Evolutionary conservation across 2,329 filamentous ascomycete species (phyloP).

Genomic region (Hysterium pulicare): DNA sequence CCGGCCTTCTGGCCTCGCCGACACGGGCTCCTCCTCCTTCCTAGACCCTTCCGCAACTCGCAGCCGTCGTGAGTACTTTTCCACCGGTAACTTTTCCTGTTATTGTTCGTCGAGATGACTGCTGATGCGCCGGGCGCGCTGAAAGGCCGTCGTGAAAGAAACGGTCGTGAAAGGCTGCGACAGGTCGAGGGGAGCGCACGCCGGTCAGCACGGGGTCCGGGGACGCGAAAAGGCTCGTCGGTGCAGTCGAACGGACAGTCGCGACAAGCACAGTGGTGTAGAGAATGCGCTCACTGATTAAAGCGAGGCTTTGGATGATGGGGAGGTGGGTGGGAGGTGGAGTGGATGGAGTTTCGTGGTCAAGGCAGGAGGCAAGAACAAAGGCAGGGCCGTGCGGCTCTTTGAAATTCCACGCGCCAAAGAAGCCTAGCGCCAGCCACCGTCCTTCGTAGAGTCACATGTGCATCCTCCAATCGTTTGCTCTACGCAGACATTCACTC

Average conservation of each 20-base stretch:
- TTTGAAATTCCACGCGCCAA: not conserved
- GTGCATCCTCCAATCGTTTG: not conserved
- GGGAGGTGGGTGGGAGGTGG: slow-evolving; percentile 24
- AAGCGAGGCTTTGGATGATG: slow-evolving; percentile 28
- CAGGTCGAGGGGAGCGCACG: slow-evolving; percentile 24
- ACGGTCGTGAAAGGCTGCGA: slow-evolving; percentile 26
- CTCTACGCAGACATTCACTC: not conserved
- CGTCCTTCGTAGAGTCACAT: not conserved
- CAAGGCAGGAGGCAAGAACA: slow-evolving; percentile 7
- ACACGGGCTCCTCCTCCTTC: slow-evolving; percentile 21
- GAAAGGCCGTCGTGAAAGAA: slow-evolving; percentile 27
- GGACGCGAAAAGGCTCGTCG: slow-evolving; percentile 20
- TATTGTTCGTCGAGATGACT: slow-evolving; percentile 6
- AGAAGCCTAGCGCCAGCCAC: not conserved
- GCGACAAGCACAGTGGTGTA: slow-evolving; percentile 19
- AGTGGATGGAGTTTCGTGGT: slow-evolving; percentile 16
- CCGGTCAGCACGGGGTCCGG: slow-evolving; percentile 21
- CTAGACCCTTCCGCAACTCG: not conserved
- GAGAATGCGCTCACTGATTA: slow-evolving; percentile 34
- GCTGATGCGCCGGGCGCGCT: slow-evolving; percentile 32
- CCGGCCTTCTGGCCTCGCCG: slow-evolving; percentile 25
- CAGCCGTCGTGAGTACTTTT: slow-evolving; percentile 13
- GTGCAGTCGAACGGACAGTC: slow-evolving; percentile 23
- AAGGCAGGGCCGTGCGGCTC: not conserved
- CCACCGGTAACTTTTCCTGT: slow-evolving; percentile 10